Base-by-base conservation (phyloP, 441 rosid species). In the Gossypium lobatum region DNA sequence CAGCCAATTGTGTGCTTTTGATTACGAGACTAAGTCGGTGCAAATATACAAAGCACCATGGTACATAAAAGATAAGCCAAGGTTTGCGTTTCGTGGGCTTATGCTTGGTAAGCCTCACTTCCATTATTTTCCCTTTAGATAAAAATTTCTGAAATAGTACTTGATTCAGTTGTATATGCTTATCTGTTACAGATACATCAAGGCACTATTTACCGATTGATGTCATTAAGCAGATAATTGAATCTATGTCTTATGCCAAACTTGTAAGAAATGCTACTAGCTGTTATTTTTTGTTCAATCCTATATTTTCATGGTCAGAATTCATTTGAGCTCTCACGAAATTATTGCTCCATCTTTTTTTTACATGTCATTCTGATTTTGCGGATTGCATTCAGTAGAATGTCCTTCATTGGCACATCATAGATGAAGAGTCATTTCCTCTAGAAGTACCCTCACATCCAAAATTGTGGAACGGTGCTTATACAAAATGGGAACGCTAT, bases 341-440 rank as follows among this genome's bases (percentile, higher is more conserved):
- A 60, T 61, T 46, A 23, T 72, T 69, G 65, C 18, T 53, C 28
- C 21, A 23, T 72, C 53, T 75, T 67, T 78, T 46, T 76, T 75
- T 58, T 78, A 23, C 58, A 23, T 58, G 70, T 64, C 57, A 70
- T 78, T 77, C 82, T 85, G 79, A 75, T 75, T 37, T 59, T 79
- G 81, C 75, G 14, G 72, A 79, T 85, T 84, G 69, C 82, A 70
- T 79, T 81, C 77, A 64, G 84, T 90, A 95, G 99, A 95, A 95
- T 79, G 98, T 93, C 69, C 83, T 95, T 80, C 99, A 95, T 81
- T 95, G 99, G 99, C 99, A 95, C 86, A 91, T 95, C 71, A 89
- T 93, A 74, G 97, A 93, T 13, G 93, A 91, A 76, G 66, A 95
- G 82, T 86, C 99, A 69, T 95, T 95, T 87, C 97, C 99, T 76